Conservation (phyloP, 148 eudicot genomes). For the Cornus controversa region DNA sequence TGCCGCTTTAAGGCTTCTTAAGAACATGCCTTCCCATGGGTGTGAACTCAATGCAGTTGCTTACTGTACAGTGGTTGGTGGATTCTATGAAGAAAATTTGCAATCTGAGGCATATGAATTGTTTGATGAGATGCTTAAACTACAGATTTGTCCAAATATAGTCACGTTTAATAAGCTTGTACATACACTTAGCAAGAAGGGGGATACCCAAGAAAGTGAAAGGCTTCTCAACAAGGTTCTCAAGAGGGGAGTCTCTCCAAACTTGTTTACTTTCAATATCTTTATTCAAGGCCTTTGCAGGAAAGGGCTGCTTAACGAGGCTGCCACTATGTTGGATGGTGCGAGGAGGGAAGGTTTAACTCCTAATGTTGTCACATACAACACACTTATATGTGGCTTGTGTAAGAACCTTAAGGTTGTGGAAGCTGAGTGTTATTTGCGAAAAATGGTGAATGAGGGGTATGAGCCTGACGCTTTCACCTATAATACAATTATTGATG, state of each 20-base stretch:
- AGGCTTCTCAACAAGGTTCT: slow-evolving; percentile 72
- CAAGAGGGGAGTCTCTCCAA: slow-evolving; percentile 80
- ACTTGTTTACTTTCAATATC: slow-evolving; percentile 81
- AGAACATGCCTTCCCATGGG: slow-evolving; percentile 67
- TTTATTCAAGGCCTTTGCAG: slow-evolving; percentile 82
- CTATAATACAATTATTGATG: slow-evolving; percentile 73
- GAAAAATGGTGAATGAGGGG: slow-evolving; percentile 82
- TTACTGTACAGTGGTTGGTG: slow-evolving; percentile 80
- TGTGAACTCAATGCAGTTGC: slow-evolving; percentile 77
- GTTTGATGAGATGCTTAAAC: slow-evolving; percentile 85
- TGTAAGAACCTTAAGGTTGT: slow-evolving; percentile 57
- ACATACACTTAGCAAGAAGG: slow-evolving; percentile 62
- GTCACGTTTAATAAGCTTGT: slow-evolving; percentile 85
- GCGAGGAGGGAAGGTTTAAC: slow-evolving; percentile 49
- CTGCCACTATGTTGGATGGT: slow-evolving; percentile 51
- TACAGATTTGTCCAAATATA: slow-evolving; percentile 56
- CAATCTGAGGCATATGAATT: slow-evolving; percentile 56
- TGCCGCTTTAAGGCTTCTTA: slow-evolving; percentile 79
- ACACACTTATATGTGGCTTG: slow-evolving; percentile 78
- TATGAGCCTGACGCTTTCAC: slow-evolving; percentile 82
- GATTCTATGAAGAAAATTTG: slow-evolving; percentile 61
- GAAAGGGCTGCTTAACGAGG: slow-evolving; percentile 55
- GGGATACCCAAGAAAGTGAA: slow-evolving; percentile 61
- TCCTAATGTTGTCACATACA: slow-evolving; percentile 84
- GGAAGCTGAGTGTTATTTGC: slow-evolving; percentile 74